Evolutionary conservation across 345 rosid species (phyloP).

Genomic region (Ailanthus altissimus): DNA sequence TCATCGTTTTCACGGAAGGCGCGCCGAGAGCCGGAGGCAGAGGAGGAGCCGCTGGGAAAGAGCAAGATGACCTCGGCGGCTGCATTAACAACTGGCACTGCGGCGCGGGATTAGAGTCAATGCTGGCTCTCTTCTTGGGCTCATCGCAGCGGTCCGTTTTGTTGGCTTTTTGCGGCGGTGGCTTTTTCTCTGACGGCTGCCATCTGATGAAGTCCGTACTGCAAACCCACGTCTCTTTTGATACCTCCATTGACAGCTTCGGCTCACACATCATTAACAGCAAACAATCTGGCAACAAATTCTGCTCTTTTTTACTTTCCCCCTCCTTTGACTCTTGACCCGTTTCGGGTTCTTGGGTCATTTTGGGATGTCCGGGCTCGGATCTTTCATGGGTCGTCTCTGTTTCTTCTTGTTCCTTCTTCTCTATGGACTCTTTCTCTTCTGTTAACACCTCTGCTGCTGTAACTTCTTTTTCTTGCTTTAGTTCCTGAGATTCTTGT

Average conservation of each 20-base stretch:
- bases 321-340: slow-evolving; percentile 40
- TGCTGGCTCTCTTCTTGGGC: slow-evolving; percentile 48
- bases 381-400: slow-evolving; percentile 37
- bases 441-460: slow-evolving; percentile 17
- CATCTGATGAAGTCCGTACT: slow-evolving; percentile 81
- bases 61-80: slow-evolving; percentile 78
- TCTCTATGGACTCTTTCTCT: slow-evolving; percentile 12
- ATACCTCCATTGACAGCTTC: slow-evolving; percentile 96
- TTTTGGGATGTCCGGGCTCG: slow-evolving; percentile 27
- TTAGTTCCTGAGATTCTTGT: slow-evolving; percentile 8
- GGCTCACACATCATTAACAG: slow-evolving; percentile 96
- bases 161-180: slow-evolving; percentile 31
- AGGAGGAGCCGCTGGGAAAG: slow-evolving; percentile 70
- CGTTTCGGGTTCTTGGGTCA: slow-evolving; percentile 36
- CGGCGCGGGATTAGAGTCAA: slow-evolving; percentile 41
- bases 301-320: slow-evolving; percentile 25
- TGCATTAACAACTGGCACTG: slow-evolving; percentile 45
- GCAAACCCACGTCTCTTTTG: slow-evolving; percentile 95
- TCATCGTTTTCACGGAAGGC: slow-evolving; percentile 31
- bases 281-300: slow-evolving; percentile 73
- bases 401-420: slow-evolving; percentile 9
- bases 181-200: slow-evolving; percentile 52
- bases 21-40: slow-evolving; percentile 25
- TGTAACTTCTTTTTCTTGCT: not conserved
- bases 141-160: slow-evolving; percentile 37